phyloP scores from a whole-genome alignment of 2,329 filamentous ascomycete species.

The Fusarium abutilonis region DNA sequence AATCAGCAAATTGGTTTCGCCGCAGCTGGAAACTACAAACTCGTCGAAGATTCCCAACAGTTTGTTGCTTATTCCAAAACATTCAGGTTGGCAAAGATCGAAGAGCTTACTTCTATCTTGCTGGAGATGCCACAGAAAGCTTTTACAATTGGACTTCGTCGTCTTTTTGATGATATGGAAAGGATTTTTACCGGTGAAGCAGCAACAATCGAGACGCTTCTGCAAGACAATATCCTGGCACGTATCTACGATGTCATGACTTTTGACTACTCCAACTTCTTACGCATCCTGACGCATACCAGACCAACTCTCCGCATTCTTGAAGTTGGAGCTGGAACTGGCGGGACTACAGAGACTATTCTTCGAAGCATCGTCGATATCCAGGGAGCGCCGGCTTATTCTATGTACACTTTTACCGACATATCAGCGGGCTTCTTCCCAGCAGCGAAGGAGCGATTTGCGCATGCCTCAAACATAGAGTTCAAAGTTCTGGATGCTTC shows the following conservation, averaged over 20 bases:
- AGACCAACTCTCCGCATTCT: constrained; percentile 51
- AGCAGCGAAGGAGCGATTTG: constrained; percentile 32
- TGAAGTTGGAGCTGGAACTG: constrained; percentile 54
- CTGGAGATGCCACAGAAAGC: constrained; percentile 3
- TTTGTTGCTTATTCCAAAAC: background rate
- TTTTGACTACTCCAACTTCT: constrained; percentile 10
- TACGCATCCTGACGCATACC: constrained; percentile 41
- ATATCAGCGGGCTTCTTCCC: constrained; percentile 50
- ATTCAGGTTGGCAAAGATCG: background rate
- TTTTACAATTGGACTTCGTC: background rate
- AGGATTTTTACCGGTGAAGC: constrained; percentile 11
- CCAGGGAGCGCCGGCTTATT: constrained; percentile 26
- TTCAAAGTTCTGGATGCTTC: constrained; percentile 44
- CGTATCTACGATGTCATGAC: constrained; percentile 2
- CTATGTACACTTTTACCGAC: constrained; percentile 53
- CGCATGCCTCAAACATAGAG: constrained; percentile 13
- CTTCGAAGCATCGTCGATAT: constrained; percentile 1
- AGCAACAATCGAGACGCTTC: constrained; percentile 1
- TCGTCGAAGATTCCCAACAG: constrained; percentile 46
- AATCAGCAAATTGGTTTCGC: constrained; percentile 6
- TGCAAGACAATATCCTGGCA: constrained; percentile 8
- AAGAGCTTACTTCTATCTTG: background rate
- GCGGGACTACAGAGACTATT: constrained; percentile 33
- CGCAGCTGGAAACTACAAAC: constrained; percentile 37
- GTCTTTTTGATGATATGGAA: constrained; percentile 6